Conservation (phyloP, 2,329 filamentous ascomycete genomes). For the Aspergillus sclerotialis region DNA sequence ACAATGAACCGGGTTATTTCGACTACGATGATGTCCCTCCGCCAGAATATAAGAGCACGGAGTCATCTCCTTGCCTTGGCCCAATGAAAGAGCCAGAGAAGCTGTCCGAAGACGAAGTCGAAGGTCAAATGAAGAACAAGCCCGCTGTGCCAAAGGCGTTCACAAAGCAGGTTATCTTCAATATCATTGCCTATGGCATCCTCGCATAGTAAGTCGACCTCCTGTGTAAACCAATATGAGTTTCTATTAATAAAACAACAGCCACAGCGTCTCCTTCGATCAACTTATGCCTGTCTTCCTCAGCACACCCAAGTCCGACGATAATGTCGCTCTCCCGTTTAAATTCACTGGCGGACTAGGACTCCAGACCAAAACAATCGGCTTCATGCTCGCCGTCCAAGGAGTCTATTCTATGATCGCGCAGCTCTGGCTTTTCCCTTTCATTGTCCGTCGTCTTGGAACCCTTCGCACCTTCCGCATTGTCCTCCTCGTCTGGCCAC, state of each 20-base stretch:
- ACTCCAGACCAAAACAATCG: constrained; percentile 74
- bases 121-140: constrained; percentile 35
- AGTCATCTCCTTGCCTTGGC: constrained; percentile 46
- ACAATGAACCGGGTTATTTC: constrained; percentile 35
- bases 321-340: constrained; percentile 63
- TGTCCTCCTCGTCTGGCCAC: constrained; percentile 73
- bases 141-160: constrained; percentile 57
- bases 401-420: constrained; percentile 84
- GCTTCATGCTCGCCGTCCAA: constrained; percentile 80
- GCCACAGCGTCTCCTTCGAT: constrained; percentile 95
- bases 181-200: constrained; percentile 85
- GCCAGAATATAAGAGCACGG: constrained; percentile 60
- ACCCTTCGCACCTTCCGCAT: constrained; percentile 75
- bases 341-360: constrained; percentile 83
- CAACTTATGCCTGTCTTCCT: constrained; percentile 89
- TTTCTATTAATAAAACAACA: too few species aligned
- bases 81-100: constrained; percentile 23
- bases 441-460: constrained; percentile 67
- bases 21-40: constrained; percentile 57
- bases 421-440: constrained; percentile 77
- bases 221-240: too few species aligned
- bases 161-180: constrained; percentile 75
- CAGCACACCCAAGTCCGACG: constrained; percentile 55
- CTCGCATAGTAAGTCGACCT: constrained; percentile 90
- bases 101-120: constrained; percentile 32